phyloP scores from a whole-genome alignment of 2,329 filamentous ascomycete species.

The Magnaporthiopsis incrustans region DNA sequence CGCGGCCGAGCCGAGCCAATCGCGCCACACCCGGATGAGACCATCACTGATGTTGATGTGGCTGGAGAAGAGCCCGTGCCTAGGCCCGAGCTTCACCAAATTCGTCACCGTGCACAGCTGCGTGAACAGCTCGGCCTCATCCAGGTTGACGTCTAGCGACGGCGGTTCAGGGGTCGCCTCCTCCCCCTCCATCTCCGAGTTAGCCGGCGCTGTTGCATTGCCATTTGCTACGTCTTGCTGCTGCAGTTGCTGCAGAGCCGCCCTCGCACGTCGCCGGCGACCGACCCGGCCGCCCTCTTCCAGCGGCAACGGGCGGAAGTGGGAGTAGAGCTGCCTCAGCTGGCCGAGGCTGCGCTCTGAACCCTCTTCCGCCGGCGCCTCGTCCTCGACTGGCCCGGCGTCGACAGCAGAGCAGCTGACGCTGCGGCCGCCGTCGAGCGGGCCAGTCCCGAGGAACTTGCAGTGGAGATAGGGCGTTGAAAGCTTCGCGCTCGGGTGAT shows the following conservation, averaged over 20 bases:
- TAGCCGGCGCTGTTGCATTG: slow-evolving; percentile 8
- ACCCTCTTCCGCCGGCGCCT: not conserved
- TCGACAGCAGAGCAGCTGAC: slow-evolving; percentile 27
- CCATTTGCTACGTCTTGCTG: slow-evolving; percentile 12
- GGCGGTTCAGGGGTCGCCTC: slow-evolving; percentile 31
- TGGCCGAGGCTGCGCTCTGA: slow-evolving; percentile 19
- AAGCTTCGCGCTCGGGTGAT: slow-evolving; percentile 61
- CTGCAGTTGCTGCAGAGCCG: slow-evolving; percentile 8
- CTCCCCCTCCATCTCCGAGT: slow-evolving; percentile 9
- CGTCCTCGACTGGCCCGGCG: not conserved
- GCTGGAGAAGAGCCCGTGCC: slow-evolving; percentile 53
- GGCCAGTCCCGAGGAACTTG: slow-evolving; percentile 56
- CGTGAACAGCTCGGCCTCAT: slow-evolving; percentile 63
- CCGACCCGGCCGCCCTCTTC: slow-evolving; percentile 44
- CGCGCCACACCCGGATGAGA: slow-evolving; percentile 61
- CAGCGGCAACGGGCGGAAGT: slow-evolving; percentile 57
- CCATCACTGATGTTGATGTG: slow-evolving; percentile 60
- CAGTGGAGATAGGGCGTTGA: slow-evolving; percentile 62
- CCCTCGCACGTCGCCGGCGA: slow-evolving; percentile 21
- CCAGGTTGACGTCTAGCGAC: slow-evolving; percentile 54
- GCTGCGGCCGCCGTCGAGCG: slow-evolving; percentile 34
- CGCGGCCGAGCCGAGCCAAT: slow-evolving; percentile 55
- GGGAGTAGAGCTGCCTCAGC: slow-evolving; percentile 57
- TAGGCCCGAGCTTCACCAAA: slow-evolving; percentile 57
- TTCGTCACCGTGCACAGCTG: slow-evolving; percentile 64